Conservation (phyloP, 2,329 filamentous ascomycete species). For the Escovopsis sp. region DNA sequence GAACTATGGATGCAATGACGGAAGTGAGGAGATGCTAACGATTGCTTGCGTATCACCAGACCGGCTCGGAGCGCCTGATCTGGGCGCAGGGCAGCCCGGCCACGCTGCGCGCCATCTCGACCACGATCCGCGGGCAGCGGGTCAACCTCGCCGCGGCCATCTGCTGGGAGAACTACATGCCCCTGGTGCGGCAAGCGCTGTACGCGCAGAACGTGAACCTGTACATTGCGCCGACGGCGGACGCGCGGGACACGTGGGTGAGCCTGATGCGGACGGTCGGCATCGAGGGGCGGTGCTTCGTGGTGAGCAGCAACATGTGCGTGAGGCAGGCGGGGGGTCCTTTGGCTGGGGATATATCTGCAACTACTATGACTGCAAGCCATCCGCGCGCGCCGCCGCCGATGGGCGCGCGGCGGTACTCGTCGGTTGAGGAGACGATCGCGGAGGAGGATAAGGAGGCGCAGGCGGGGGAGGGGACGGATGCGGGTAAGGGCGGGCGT, state of each 20-base stretch:
- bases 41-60: too few relatives aligned
- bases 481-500: not conserved
- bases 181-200: constrained; percentile 64
- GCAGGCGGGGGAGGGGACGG: not conserved
- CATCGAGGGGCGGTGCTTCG: constrained; percentile 69
- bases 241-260: constrained; percentile 70
- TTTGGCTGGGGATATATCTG: too few relatives aligned
- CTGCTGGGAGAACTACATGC: constrained; percentile 98
- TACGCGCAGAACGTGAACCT: constrained; percentile 87
- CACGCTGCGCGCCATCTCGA: constrained; percentile 65
- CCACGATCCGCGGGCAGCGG: constrained; percentile 61
- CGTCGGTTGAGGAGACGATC: too few relatives aligned
- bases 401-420: too few relatives aligned
- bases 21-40: too few relatives aligned
- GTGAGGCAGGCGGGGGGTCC: constrained; percentile 21
- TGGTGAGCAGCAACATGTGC: constrained; percentile 76
- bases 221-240: constrained; percentile 81
- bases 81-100: constrained; percentile 77
- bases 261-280: constrained; percentile 69
- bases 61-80: constrained; percentile 65
- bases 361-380: too few relatives aligned
- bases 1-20: too few relatives aligned
- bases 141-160: constrained; percentile 77
- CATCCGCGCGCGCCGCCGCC: too few relatives aligned
- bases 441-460: not conserved